These are phyloP conservation scores for Aspergillus ochraceoroseus DNA, from an alignment of 2,329 filamentous ascomycete genomes.

Conservation along the genomic window DNA sequence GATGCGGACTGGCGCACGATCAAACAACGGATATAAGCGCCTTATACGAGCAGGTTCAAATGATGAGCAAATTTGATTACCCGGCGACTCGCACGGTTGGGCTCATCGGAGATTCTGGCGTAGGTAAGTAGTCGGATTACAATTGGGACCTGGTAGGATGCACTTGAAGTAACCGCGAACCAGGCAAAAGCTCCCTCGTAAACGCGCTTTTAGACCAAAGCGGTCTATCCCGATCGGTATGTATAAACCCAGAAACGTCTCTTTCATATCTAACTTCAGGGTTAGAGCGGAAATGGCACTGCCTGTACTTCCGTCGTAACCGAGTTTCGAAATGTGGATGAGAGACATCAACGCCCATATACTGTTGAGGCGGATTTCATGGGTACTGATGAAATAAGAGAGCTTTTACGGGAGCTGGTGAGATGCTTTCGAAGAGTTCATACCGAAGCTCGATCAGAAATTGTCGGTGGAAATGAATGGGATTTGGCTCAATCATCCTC, in stretches of 20 bases:
- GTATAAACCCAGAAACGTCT: not conserved
- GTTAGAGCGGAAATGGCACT: constrained; percentile 9
- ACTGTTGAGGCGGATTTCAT: constrained; percentile 14
- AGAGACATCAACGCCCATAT: constrained; percentile 6
- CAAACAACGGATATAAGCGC: not conserved
- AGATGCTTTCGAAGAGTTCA: constrained; percentile 1
- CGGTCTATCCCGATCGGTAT: constrained; percentile 10
- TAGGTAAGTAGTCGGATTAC: not conserved
- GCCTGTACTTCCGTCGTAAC: constrained; percentile 15
- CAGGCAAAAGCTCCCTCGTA: constrained; percentile 9
- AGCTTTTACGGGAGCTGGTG: constrained; percentile 11
- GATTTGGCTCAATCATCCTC: constrained; percentile 7
- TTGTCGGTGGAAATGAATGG: constrained; percentile 9
- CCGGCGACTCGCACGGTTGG: constrained; percentile 7
- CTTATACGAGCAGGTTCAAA: not conserved
- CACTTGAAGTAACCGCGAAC: not conserved
- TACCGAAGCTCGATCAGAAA: constrained; percentile 1
- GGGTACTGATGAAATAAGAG: constrained; percentile 3
- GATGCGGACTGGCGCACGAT: not conserved
- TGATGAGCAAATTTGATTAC: constrained; percentile 6
- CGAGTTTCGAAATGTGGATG: constrained; percentile 10
- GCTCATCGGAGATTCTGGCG: constrained; percentile 9
- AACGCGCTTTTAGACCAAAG: constrained; percentile 12
- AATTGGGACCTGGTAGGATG: not conserved
- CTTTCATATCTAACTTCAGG: not conserved